These are phyloP conservation scores for Pythium vanterpoolii DNA, from an alignment of 352 stramenopile species.

Conservation along the genomic window DNA sequence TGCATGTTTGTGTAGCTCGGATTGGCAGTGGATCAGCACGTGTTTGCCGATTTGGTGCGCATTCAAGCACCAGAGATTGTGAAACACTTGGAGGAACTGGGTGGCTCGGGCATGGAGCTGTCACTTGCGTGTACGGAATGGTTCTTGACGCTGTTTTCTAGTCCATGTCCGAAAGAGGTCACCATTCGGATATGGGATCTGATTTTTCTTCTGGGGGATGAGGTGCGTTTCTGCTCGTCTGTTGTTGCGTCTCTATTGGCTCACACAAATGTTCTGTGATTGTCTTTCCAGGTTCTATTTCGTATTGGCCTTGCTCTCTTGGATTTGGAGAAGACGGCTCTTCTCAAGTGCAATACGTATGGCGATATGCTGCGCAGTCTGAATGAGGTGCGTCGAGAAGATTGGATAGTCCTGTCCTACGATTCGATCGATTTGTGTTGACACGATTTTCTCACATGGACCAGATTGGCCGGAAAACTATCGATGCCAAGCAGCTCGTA, in stretches of 20 bases:
- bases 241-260: not conserved
- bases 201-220: conserved; percentile 80
- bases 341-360: conserved; percentile 66
- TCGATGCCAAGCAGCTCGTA: conserved; percentile 48
- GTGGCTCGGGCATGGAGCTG: conserved; percentile 81
- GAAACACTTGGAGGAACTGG: conserved; percentile 55
- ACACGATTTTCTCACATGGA: too few relatives aligned
- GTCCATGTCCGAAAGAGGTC: conserved; percentile 63
- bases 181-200: conserved; percentile 83
- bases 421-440: not conserved
- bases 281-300: conserved; percentile 58
- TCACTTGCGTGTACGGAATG: conserved; percentile 86
- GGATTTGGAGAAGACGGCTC: conserved; percentile 48
- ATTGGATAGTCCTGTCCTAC: too few relatives aligned
- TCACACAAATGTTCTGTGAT: not conserved
- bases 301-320: conserved; percentile 69
- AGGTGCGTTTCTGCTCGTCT: conserved; percentile 32
- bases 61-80: conserved; percentile 71
- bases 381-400: conserved; percentile 55
- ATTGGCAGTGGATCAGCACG: conserved; percentile 84
- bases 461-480: conserved; percentile 57
- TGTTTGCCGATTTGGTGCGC: conserved; percentile 82
- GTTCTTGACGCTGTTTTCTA: conserved; percentile 87
- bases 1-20: conserved; percentile 45
- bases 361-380: conserved; percentile 77